Conservation (phyloP, 179 eudicot genomes). For the Sideroxylon spinosum region DNA sequence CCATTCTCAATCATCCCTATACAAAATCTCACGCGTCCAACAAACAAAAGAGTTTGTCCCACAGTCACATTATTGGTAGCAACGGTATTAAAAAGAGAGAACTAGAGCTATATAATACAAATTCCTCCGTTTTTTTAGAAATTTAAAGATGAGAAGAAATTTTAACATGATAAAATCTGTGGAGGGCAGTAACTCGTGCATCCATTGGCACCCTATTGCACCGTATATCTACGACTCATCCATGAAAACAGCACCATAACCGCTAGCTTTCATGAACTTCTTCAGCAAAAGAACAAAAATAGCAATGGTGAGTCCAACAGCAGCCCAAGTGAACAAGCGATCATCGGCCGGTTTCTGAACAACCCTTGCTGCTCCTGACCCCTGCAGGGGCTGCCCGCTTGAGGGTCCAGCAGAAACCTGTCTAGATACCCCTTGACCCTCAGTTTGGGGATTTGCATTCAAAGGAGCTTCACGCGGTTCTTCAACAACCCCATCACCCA, state of each 20-base stretch:
- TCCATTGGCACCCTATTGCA: not conserved
- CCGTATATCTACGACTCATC: constrained; percentile 55
- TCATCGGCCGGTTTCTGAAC: constrained; percentile 57
- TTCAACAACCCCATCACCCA: constrained; percentile 37
- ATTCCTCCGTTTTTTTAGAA: not conserved
- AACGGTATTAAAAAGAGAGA: not conserved
- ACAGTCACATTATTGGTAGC: not conserved
- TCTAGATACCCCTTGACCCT: constrained; percentile 19
- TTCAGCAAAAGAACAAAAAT: constrained; percentile 70
- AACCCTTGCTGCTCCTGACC: constrained; percentile 22
- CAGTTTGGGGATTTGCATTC: constrained; percentile 34
- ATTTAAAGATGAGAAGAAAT: constrained; percentile 2
- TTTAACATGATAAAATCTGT: not conserved
- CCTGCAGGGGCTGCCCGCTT: constrained; percentile 27
- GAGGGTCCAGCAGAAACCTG: constrained; percentile 33
- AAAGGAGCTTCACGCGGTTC: constrained; percentile 39
- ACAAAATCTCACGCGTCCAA: not conserved
- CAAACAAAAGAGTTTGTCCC: not conserved
- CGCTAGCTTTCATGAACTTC: constrained; percentile 80
- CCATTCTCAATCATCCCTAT: not conserved
- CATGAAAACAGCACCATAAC: constrained; percentile 70
- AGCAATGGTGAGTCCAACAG: constrained; percentile 83
- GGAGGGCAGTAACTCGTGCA: not conserved
- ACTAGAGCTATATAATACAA: not conserved
- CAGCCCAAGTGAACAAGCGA: constrained; percentile 82